Percentiles rank a stretch among this genome's conserved stretches.
These are phyloP conservation scores for Flaveria sonorensis DNA, from an alignment of 129 eudicot genomes.

Conservation along the genomic window DNA sequence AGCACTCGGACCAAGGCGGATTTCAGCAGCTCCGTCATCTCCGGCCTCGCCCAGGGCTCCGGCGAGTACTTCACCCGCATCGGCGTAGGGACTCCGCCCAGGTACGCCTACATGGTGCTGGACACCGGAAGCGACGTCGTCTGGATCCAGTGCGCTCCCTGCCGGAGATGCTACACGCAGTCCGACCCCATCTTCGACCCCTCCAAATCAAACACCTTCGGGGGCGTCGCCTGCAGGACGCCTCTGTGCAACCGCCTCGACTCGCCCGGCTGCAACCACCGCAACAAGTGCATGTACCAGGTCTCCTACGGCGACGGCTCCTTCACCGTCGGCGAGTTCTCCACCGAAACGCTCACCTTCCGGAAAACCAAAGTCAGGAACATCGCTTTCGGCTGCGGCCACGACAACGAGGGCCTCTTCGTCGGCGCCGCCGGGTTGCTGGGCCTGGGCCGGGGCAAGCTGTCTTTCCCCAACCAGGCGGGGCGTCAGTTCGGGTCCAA, in stretches of 20 bases:
- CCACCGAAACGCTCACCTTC: constrained; percentile 84
- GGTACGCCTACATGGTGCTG: constrained; percentile 76
- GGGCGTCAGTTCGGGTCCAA: constrained; percentile 70
- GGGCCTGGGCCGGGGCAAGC: constrained; percentile 78
- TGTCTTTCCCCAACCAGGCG: constrained; percentile 82
- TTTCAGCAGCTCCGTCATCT: constrained; percentile 76
- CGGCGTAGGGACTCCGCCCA: constrained; percentile 77
- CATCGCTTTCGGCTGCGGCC: constrained; percentile 86
- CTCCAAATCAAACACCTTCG: constrained; percentile 46
- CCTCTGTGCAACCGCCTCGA: constrained; percentile 71
- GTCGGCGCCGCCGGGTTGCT: constrained; percentile 85
- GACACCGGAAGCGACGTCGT: constrained; percentile 98
- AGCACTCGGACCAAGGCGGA: constrained; percentile 21
- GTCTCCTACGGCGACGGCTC: constrained; percentile 98
- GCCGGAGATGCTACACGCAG: constrained; percentile 76
- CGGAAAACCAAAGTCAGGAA: constrained; percentile 45
- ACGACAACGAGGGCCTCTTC: constrained; percentile 83
- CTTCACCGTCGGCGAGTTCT: constrained; percentile 80
- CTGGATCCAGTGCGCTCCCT: constrained; percentile 93
- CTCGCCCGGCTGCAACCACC: constrained; percentile 63
- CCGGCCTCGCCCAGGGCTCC: constrained; percentile 86
- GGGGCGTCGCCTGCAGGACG: constrained; percentile 55
- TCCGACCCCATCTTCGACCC: constrained; percentile 88
- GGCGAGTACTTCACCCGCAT: constrained; percentile 98
- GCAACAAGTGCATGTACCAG: constrained; percentile 66